Evolutionary conservation across 306 rosid genomes (phyloP).

Genomic region (Lotus japonicus): DNA sequence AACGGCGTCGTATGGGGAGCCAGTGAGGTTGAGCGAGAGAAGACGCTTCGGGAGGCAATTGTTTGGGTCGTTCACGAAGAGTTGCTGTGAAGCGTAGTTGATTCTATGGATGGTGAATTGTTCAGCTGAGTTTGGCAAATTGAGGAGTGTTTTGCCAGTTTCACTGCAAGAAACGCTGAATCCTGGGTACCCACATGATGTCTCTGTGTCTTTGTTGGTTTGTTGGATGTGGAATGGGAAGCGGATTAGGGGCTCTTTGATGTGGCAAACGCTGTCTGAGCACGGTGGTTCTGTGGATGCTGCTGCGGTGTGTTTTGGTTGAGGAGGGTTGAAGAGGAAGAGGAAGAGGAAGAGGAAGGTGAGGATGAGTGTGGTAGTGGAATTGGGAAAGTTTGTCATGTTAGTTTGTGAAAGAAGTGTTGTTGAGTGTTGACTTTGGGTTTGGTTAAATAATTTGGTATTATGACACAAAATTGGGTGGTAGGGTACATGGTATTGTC

Average conservation of each 20-base stretch:
- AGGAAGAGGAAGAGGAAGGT: constrained; percentile 12
- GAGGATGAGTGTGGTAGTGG: not conserved
- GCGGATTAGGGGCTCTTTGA: constrained; percentile 21
- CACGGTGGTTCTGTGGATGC: constrained; percentile 35
- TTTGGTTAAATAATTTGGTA: not conserved
- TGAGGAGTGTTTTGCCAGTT: constrained; percentile 35
- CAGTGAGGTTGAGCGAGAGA: constrained; percentile 43
- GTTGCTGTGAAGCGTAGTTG: constrained; percentile 51
- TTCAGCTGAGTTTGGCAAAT: constrained; percentile 40
- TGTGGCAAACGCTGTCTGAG: constrained; percentile 25
- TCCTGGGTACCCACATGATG: constrained; percentile 53
- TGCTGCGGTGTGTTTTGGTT: not conserved
- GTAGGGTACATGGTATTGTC: too few relatives aligned
- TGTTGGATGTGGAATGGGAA: constrained; percentile 53
- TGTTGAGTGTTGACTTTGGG: not conserved
- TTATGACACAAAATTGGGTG: too few relatives aligned
- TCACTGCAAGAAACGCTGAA: constrained; percentile 42
- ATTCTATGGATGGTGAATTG: constrained; percentile 40
- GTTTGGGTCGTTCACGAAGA: constrained; percentile 63
- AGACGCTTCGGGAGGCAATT: constrained; percentile 55
- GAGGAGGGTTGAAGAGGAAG: constrained; percentile 12
- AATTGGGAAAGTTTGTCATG: constrained; percentile 26
- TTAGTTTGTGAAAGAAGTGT: not conserved
- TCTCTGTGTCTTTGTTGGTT: not conserved
- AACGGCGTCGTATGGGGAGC: constrained; percentile 41